A percentile compares a stretch with the other conserved stretches of the same genome.
These are phyloP conservation scores for Neodidymelliopsis sp. DNA, from an alignment of 2,329 filamentous ascomycete genomes.

Conservation along the genomic window DNA sequence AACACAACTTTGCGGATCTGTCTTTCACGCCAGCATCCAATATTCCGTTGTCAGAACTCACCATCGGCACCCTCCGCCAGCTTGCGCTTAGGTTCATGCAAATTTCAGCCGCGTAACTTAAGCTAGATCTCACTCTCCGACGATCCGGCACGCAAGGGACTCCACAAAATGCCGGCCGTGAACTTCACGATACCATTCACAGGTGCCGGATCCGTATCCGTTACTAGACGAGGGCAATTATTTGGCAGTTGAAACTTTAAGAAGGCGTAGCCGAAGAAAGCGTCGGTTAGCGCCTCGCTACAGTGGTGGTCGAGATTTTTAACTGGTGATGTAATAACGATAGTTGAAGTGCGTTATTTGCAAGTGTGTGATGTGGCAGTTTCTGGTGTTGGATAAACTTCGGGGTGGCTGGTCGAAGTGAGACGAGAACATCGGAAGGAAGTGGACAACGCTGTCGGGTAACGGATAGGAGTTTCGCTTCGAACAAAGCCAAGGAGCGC, in stretches of 20 bases:
- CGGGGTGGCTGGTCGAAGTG: not conserved
- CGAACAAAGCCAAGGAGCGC: not conserved
- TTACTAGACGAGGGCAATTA: slow-evolving; percentile 3
- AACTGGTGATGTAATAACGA: not conserved
- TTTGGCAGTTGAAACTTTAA: not conserved
- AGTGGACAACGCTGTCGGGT: not conserved
- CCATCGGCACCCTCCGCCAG: slow-evolving; percentile 14
- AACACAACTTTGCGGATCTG: not conserved
- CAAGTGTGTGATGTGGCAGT: slow-evolving; percentile 7
- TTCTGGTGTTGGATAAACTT: not conserved
- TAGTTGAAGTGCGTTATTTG: slow-evolving; percentile 1
- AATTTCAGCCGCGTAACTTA: slow-evolving; percentile 14
- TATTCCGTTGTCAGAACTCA: not conserved
- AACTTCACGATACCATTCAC: slow-evolving; percentile 3
- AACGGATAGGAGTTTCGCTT: not conserved
- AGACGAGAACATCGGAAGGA: not conserved
- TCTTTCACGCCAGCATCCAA: slow-evolving; percentile 6
- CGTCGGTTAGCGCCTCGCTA: slow-evolving; percentile 10
- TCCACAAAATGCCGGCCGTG: slow-evolving; percentile 6
- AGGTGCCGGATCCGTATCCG: slow-evolving; percentile 5
- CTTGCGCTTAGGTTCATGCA: slow-evolving; percentile 1
- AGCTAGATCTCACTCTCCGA: slow-evolving; percentile 13
- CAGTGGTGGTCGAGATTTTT: not conserved
- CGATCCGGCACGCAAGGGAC: slow-evolving; percentile 4
- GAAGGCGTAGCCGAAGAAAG: slow-evolving; percentile 2